phyloP scores from a whole-genome alignment of 257 asterid species.

The Catharanthus roseus region DNA sequence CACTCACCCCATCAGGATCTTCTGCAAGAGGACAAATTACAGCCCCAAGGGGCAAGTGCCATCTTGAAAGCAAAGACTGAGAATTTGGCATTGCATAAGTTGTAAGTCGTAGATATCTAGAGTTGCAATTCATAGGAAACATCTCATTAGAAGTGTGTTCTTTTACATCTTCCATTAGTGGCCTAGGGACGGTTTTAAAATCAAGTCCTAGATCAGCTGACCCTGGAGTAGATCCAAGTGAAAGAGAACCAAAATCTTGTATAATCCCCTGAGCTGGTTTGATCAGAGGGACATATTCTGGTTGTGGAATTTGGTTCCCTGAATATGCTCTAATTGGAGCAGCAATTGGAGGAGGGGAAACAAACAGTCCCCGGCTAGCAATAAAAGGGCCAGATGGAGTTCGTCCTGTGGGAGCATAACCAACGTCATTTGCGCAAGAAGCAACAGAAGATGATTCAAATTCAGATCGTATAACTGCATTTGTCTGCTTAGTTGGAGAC shows the following conservation, averaged over 20 bases:
- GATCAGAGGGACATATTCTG: constrained; percentile 47
- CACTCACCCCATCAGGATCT: constrained; percentile 62
- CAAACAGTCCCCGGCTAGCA: constrained; percentile 30
- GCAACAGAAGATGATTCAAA: background rate
- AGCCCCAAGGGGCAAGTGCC: constrained; percentile 93
- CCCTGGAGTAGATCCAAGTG: constrained; percentile 76
- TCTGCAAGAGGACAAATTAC: constrained; percentile 90
- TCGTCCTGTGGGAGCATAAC: constrained; percentile 29
- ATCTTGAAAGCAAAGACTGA: constrained; percentile 69
- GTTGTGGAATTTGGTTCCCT: constrained; percentile 12
- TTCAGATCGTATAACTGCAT: background rate
- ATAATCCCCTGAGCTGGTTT: constrained; percentile 46
- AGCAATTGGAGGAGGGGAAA: constrained; percentile 44
- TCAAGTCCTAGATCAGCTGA: constrained; percentile 59
- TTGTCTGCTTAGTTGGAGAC: background rate
- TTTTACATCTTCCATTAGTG: constrained; percentile 63
- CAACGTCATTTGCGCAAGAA: background rate
- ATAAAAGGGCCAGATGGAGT: constrained; percentile 29
- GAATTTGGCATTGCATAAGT: constrained; percentile 75
- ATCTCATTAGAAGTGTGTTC: constrained; percentile 42
- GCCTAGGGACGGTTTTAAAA: constrained; percentile 63
- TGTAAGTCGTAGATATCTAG: constrained; percentile 60
- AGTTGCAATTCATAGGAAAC: constrained; percentile 62
- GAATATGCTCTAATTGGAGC: constrained; percentile 16
- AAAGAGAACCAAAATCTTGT: constrained; percentile 75